Base-by-base conservation (phyloP, 1,284 basidiomycete species). In the Lentinula novae-zelandiae region DNA sequence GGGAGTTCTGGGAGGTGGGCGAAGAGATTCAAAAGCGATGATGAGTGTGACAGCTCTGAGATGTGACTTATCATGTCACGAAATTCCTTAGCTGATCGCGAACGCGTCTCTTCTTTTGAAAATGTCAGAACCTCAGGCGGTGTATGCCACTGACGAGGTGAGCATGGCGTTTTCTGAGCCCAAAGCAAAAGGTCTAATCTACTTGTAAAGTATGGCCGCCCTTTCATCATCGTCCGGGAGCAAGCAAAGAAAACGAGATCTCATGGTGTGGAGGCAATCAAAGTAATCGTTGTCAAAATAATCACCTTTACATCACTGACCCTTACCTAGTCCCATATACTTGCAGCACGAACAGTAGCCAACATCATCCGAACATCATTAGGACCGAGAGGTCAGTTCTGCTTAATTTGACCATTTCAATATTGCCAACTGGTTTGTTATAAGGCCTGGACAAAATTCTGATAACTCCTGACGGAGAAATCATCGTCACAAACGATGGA, bases 401-500 rank as follows among this genome's bases (percentile, higher is more conserved):
- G 2, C 39, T 60, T 33, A 27, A 33, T 39, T 33, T 31, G 6
- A 34, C 22, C 13, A n/a, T 13, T 33, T 48, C 17, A 17, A 17
- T 17, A 40, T 20, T 61, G 15, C 49, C 49, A 12, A 40, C 51
- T 48, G n/a, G 17, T 52, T 62, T 3, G 27, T 27, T 44, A 58
- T 64, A 44, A 93, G 96, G 96, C 53, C 85, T 99, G 62, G 97
- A 99, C 84, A 99, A 99, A 86, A 98, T 99, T 73, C 85, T 99
- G 71, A 98, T 99, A 72, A 96, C 94, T 46, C 90, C 96, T 33
- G 96, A 99, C 79, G 96, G 96, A 55, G 96, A 99, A 70, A 99
- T 99, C 69, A 98, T 95, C 53, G 96, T 99, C 51, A 98, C 96
- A 20, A 99, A 99, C 76, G 96, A 99, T 78, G 96, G 96, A 55